Evolutionary conservation across 805 yeast genomes (phyloP), one percentile per base, ranked within the genome.

Genomic region (Tetrapisispora nanseiensis): DNA sequence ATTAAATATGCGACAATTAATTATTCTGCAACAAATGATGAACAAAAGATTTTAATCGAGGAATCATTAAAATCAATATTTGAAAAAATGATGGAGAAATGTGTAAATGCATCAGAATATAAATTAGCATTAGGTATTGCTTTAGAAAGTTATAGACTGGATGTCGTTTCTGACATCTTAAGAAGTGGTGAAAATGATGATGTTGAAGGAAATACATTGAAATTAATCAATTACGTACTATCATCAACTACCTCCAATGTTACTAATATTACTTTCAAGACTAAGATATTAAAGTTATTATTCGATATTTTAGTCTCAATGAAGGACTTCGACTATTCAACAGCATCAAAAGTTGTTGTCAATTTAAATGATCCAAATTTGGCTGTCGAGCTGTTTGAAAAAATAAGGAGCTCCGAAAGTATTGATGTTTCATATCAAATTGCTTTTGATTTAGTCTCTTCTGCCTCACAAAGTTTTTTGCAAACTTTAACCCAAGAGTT

Each of bases 381-480:
- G 49, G 95, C 95, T 6, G 70, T 77, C 30, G 69, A 72, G 42
- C 67, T 87, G 37, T 85, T 90, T 62, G 72, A 74, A 51, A 74
- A 74, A 45, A 56, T 86, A 32, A 52, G 56, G 4, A 48, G 59
- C 2, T 61, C 57, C 11, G 63, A 68, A n/a, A 63, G 71, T 39
- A 74, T 71, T 37, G 69, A 78, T 48, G 70, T 83, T 46, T 95
- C 95, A 2, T 85, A 78, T 63, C 98, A 92, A 69, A 85, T 90
- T 41, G 97, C 97, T 1, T 92, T 92, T 62, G 98, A 92, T 62
- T 74, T 92, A 46, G 97, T 89, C 6, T 80, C 79, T 42, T 80
- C 94, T 13, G 96, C 96, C 0, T 76, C 95, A 7, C 97, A 90
- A 67, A 94, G 86, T 57, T 71, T 92, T 50, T 71, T 89, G 45